Base-by-base conservation (phyloP, 2,329 filamentous ascomycete species). In the Ophiostoma perfectum region DNA sequence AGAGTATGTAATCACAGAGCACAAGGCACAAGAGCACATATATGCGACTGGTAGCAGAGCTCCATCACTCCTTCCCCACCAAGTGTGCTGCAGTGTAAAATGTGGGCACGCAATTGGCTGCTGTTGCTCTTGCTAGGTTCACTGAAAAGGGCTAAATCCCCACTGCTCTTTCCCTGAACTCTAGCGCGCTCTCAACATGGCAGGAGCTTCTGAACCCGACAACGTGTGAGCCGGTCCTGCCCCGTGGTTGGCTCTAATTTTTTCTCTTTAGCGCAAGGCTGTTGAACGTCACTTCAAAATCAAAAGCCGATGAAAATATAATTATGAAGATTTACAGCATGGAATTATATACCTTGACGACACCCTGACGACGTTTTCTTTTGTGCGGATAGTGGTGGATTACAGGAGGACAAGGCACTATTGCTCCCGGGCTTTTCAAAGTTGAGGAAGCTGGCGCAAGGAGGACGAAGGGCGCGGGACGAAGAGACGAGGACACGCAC, bases 231-330 rank as follows among this genome's bases (percentile, higher is more conserved):
- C 69, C 69, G 60, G 64, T 67, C 36, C 67, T 67, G 58, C 47
- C 41, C 66, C 44, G 64, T 70, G 69, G 69, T 70, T 70, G 69
- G 69, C 67, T 68, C 47, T 44, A 4, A 49, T 44, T 47, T 66
- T 47, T 47, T 42, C 16, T 49, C 44, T 58, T 58, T 66, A 18
- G 62, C 65, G 49, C 68, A 58, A 70, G 68, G 69, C 66, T 70
- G 64, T 68, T 55, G 44, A 67, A 67, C 39, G 39, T 63, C 60
- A 36, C 27, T 14, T 42, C 14, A 63, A 63, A 7, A 14, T 63
- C 11, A 27, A 27, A 27, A 27, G 27, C 27, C 52, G 11, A 36
- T 5, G 14, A 36, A 42, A 6, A 16, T 41, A 16, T 41, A n/a
- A 6, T 9, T 12, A 52, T n/a, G 49, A 52, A 14, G 9, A 18